Conservation (phyloP, 306 rosid species). For the Hippophae tibetana region DNA sequence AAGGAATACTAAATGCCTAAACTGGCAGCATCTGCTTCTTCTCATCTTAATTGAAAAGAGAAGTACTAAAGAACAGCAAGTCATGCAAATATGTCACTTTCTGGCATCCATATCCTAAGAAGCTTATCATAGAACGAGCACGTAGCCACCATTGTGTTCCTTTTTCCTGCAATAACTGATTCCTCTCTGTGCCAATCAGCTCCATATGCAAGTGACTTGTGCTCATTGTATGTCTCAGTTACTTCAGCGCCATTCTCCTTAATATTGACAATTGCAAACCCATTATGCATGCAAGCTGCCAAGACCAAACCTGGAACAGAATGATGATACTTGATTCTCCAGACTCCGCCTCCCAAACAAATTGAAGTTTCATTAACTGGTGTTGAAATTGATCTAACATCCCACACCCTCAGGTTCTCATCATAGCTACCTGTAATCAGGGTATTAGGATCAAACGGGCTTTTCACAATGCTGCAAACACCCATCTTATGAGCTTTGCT, state of each 20-base stretch:
- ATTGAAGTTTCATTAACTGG: slow-evolving; percentile 58
- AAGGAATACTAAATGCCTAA: slow-evolving; percentile 7
- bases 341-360: slow-evolving; percentile 83
- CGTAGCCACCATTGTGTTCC: slow-evolving; percentile 54
- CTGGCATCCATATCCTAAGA: slow-evolving; percentile 62
- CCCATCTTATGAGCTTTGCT: slow-evolving; percentile 78
- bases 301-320: slow-evolving; percentile 44
- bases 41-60: background rate
- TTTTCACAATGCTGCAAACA: slow-evolving; percentile 69
- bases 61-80: background rate
- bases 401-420: slow-evolving; percentile 73
- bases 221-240: slow-evolving; percentile 59
- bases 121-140: slow-evolving; percentile 85
- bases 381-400: slow-evolving; percentile 59
- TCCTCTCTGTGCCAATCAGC: slow-evolving; percentile 75
- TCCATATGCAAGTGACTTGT: slow-evolving; percentile 81
- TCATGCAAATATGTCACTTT: slow-evolving; percentile 25
- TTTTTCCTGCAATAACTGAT: slow-evolving; percentile 18
- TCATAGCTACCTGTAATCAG: slow-evolving; percentile 77
- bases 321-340: slow-evolving; percentile 84
- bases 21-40: slow-evolving; percentile 9
- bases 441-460: slow-evolving; percentile 43
- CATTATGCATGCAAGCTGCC: slow-evolving; percentile 98
- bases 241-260: slow-evolving; percentile 42
- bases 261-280: slow-evolving; percentile 55